phyloP scores from a whole-genome alignment of 371 early-diverging fungal species.

The Zopfochytrium polystomum region DNA sequence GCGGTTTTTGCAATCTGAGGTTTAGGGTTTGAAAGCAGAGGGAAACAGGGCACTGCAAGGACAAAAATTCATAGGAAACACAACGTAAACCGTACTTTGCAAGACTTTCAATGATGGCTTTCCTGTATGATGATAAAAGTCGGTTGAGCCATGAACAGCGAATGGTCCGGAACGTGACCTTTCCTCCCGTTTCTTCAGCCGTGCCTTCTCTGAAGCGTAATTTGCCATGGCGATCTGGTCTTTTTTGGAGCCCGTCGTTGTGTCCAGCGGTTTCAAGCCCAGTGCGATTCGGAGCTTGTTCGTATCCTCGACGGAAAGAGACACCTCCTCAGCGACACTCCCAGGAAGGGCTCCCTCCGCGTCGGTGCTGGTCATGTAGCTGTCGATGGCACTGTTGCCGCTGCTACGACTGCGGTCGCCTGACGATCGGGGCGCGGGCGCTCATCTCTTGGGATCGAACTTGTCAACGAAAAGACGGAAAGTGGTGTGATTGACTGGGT shows the following conservation, averaged over 20 bases:
- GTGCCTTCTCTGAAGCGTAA: conserved; percentile 37
- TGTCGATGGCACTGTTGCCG: too few species aligned
- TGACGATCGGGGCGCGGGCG: too few species aligned
- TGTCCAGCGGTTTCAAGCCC: conserved; percentile 66
- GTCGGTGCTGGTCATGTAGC: too few species aligned
- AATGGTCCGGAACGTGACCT: conserved; percentile 4
- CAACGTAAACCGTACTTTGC: conserved; percentile 13
- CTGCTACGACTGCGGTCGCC: too few species aligned
- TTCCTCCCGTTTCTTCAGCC: conserved; percentile 26
- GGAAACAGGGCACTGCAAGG: neutral
- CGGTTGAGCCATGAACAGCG: neutral
- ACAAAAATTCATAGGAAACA: neutral
- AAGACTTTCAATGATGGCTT: conserved; percentile 25
- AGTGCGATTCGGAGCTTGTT: conserved; percentile 63
- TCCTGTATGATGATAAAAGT: neutral
- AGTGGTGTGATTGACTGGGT: too few species aligned
- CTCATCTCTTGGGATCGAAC: too few species aligned
- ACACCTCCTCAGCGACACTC: conserved; percentile 25
- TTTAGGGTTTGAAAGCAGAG: too few species aligned
- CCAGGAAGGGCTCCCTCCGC: neutral
- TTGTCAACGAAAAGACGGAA: too few species aligned
- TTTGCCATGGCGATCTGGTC: conserved; percentile 67
- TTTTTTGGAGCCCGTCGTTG: conserved; percentile 43
- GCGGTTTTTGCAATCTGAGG: too few species aligned
- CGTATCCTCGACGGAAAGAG: conserved; percentile 46